Percentiles rank a stretch among this genome's conserved stretches.
These are phyloP conservation scores for Myxozyma sirexii DNA, from an alignment of 805 yeast species.

Conservation along the genomic window DNA sequence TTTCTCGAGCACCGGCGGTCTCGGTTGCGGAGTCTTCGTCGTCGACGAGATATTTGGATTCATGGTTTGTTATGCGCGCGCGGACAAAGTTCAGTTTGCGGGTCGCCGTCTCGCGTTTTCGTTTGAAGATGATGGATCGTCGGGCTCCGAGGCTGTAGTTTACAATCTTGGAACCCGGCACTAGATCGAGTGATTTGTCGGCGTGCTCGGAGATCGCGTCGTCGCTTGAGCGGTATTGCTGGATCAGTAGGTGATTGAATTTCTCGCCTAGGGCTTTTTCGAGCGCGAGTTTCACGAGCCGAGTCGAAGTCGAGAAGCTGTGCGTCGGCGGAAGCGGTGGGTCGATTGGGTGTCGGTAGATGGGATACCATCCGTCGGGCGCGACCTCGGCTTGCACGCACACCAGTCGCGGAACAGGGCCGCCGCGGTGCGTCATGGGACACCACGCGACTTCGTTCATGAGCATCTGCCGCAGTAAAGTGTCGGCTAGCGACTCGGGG, in stretches of 20 bases:
- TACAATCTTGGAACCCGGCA: conserved; percentile 31
- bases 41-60: neutral
- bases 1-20: conserved; percentile 5
- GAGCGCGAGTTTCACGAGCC: neutral
- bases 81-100: conserved; percentile 2
- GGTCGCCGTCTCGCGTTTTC: conserved; percentile 5
- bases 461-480: conserved; percentile 6
- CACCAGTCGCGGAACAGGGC: conserved; percentile 33
- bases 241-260: conserved; percentile 33
- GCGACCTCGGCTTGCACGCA: conserved; percentile 26
- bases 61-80: neutral
- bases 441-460: conserved; percentile 23
- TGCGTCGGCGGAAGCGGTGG: conserved; percentile 16
- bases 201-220: conserved; percentile 35
- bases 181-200: conserved; percentile 34
- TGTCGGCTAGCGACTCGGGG: conserved; percentile 18
- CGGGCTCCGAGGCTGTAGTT: conserved; percentile 32
- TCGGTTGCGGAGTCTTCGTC: conserved; percentile 3
- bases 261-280: conserved; percentile 11
- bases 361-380: conserved; percentile 28
- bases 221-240: conserved; percentile 28
- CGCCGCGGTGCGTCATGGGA: conserved; percentile 29
- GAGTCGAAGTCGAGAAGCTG: conserved; percentile 1
- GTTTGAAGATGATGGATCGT: conserved; percentile 20
- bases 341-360: conserved; percentile 34